phyloP scores from a whole-genome alignment of 192 early-diverging fungal species.

The Backusella circina region DNA sequence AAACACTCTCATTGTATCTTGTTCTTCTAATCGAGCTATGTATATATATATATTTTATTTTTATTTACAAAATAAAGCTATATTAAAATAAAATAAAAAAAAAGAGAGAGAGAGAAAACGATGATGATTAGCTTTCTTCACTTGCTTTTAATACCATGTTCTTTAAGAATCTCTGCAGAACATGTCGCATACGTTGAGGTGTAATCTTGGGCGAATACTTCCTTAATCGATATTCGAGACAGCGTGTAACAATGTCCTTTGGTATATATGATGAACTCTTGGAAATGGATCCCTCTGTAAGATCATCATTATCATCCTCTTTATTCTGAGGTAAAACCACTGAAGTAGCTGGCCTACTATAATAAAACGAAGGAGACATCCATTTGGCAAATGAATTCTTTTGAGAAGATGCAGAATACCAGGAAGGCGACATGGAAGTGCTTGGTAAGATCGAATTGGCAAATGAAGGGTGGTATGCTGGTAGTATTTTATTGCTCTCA shows the following conservation, averaged over 20 bases:
- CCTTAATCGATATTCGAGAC: conserved; percentile 27
- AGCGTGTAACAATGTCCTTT: conserved; percentile 26
- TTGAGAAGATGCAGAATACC: conserved; percentile 36
- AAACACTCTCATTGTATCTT: conserved; percentile 17
- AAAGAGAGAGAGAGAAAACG: too few relatives aligned
- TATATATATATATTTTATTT: neutral
- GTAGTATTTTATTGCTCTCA: neutral
- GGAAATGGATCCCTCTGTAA: neutral
- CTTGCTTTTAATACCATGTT: conserved; percentile 33
- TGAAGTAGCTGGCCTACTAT: conserved; percentile 28
- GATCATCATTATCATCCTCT: neutral
- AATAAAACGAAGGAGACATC: conserved; percentile 38
- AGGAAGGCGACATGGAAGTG: conserved; percentile 35
- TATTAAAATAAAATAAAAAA: neutral
- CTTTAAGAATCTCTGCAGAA: conserved; percentile 35
- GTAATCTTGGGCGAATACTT: conserved; percentile 32
- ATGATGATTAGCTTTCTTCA: conserved; percentile 13
- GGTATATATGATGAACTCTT: neutral
- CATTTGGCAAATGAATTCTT: conserved; percentile 27
- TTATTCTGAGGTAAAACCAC: conserved; percentile 16
- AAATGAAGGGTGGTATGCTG: conserved; percentile 28
- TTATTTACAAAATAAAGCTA: conserved; percentile 8
- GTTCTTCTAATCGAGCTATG: conserved; percentile 12
- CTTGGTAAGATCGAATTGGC: conserved; percentile 26
- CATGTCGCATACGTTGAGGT: conserved; percentile 30